Conservation (phyloP, 306 rosid genomes). For the Gastrolobium villosum region DNA sequence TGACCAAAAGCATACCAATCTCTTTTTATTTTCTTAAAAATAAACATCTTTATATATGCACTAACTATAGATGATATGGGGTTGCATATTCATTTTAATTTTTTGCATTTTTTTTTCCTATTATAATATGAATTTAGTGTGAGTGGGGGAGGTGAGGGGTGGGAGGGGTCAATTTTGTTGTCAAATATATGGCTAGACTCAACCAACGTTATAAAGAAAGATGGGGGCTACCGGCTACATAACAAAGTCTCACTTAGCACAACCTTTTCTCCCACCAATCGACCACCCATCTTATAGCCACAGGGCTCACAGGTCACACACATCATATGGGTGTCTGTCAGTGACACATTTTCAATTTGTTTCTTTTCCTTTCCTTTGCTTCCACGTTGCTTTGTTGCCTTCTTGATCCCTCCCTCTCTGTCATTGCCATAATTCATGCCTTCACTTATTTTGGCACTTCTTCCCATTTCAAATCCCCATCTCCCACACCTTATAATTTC, state of each 20-base stretch:
- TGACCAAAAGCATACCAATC: conserved; percentile 2
- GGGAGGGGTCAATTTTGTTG: conserved; percentile 34
- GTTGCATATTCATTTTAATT: background rate
- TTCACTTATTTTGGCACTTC: conserved; percentile 61
- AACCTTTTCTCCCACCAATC: conserved; percentile 52
- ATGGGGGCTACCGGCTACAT: background rate
- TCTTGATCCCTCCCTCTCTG: conserved; percentile 48
- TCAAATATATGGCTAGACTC: conserved; percentile 14
- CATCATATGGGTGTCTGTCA: conserved; percentile 59
- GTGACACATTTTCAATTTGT: conserved; percentile 42
- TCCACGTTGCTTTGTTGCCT: conserved; percentile 59
- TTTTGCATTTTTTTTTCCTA: background rate
- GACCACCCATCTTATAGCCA: conserved; percentile 25
- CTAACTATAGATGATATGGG: conserved; percentile 29
- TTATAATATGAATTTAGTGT: background rate
- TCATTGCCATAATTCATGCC: conserved; percentile 49
- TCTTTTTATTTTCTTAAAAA: conserved; percentile 1
- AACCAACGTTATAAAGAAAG: conserved; percentile 37
- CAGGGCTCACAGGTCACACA: conserved; percentile 43
- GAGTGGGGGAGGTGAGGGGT: conserved; percentile 10
- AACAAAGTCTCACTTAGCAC: conserved; percentile 35
- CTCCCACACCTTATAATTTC: conserved; percentile 47
- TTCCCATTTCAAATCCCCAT: conserved; percentile 53
- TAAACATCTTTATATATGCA: background rate
- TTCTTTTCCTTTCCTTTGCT: conserved; percentile 54